These are phyloP conservation scores for Pichia scutulata DNA, from an alignment of 805 yeast species.

Conservation along the genomic window DNA sequence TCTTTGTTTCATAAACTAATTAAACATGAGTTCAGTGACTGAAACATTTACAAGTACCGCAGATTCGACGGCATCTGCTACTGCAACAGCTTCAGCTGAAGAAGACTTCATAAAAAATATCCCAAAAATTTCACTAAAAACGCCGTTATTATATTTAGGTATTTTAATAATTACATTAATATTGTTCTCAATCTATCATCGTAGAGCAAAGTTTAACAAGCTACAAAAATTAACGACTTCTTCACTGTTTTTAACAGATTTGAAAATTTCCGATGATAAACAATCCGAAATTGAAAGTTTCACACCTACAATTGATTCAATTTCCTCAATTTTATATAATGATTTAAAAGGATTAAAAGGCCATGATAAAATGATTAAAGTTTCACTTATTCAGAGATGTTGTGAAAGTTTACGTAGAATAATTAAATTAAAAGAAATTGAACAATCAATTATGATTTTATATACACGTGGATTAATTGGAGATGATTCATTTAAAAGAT, in stretches of 20 bases:
- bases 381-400: slow-evolving; percentile 52
- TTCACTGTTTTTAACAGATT: slow-evolving; percentile 9
- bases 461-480: slow-evolving; percentile 89
- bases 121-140: slow-evolving; percentile 44
- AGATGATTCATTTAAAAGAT: slow-evolving; percentile 79
- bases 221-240: slow-evolving; percentile 9
- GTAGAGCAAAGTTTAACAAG: slow-evolving; percentile 22
- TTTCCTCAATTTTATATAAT: slow-evolving; percentile 10
- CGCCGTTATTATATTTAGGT: slow-evolving; percentile 72
- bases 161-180: slow-evolving; percentile 59
- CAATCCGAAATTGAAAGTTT: background rate
- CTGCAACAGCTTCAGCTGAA: slow-evolving; percentile 3
- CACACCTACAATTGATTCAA: slow-evolving; percentile 13
- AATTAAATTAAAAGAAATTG: slow-evolving; percentile 71
- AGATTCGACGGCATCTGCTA: background rate
- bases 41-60: background rate
- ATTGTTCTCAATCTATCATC: slow-evolving; percentile 61
- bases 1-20: background rate
- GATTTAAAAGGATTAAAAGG: slow-evolving; percentile 43
- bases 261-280: slow-evolving; percentile 1
- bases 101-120: slow-evolving; percentile 2
- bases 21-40: background rate
- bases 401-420: slow-evolving; percentile 83
- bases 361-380: slow-evolving; percentile 48
- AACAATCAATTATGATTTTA: slow-evolving; percentile 57